Percentiles rank a stretch among this genome's conserved stretches.
Evolutionary conservation across 306 rosid species (phyloP).

Genomic region (Cucumis melo): DNA sequence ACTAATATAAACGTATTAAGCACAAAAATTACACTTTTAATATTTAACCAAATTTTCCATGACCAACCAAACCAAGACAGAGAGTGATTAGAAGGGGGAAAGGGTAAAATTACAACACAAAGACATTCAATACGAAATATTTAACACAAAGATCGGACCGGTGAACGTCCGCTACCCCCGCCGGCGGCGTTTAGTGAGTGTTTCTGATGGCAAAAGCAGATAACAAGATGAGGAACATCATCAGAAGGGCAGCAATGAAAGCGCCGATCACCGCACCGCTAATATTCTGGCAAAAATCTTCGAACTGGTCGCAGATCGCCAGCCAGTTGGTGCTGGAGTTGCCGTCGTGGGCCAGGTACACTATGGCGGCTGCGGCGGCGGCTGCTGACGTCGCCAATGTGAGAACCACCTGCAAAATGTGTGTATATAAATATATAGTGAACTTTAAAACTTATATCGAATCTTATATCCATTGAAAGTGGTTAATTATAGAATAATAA

Average conservation of each 20-base stretch:
- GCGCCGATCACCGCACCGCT: constrained; percentile 70
- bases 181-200: background rate
- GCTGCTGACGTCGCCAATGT: constrained; percentile 49
- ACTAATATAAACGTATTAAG: background rate
- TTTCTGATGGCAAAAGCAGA: constrained; percentile 53
- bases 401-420: constrained; percentile 45
- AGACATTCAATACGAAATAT: background rate
- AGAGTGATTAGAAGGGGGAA: background rate
- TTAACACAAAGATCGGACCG: background rate
- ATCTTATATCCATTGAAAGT: background rate
- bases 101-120: background rate
- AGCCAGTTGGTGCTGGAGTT: constrained; percentile 65
- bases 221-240: constrained; percentile 34
- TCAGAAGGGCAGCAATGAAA: constrained; percentile 27
- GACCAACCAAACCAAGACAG: background rate
- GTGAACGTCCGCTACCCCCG: background rate
- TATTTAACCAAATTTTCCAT: background rate
- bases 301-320: constrained; percentile 73
- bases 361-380: constrained; percentile 65
- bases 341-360: constrained; percentile 79
- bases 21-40: background rate
- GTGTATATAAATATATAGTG: background rate
- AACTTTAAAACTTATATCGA: background rate
- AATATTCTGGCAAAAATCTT: constrained; percentile 42
- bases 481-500: background rate